Conservation (phyloP, 345 rosid species). For the Aethionema arabicum region DNA sequence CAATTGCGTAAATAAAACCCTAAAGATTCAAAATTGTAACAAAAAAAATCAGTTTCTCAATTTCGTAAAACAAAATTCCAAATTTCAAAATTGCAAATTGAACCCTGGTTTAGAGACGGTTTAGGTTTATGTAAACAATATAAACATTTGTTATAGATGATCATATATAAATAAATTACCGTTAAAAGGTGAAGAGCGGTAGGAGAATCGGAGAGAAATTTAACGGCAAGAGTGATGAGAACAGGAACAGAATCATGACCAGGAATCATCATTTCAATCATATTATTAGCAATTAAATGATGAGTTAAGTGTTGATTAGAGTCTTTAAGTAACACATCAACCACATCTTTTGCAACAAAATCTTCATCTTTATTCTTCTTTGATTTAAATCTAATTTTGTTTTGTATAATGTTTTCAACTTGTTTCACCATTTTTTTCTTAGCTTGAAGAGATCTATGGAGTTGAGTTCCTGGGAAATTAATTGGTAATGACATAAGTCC, state of each 20-base stretch:
- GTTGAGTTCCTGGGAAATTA: slow-evolving; percentile 86
- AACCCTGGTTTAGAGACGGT: too few species aligned
- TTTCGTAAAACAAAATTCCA: too few species aligned
- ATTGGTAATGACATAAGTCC: slow-evolving; percentile 95
- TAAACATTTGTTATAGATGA: too few species aligned
- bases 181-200: slow-evolving; percentile 66
- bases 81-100: too few species aligned
- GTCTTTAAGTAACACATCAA: slow-evolving; percentile 71
- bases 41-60: too few species aligned
- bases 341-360: slow-evolving; percentile 54
- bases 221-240: slow-evolving; percentile 83
- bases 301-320: slow-evolving; percentile 55
- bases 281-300: slow-evolving; percentile 75
- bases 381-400: slow-evolving; percentile 41
- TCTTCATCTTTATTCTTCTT: slow-evolving; percentile 31
- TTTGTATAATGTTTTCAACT: slow-evolving; percentile 52
- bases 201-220: slow-evolving; percentile 82
- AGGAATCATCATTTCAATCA: slow-evolving; percentile 99
- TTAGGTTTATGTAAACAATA: too few species aligned
- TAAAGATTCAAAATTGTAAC: too few species aligned
- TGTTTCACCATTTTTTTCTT: slow-evolving; percentile 84
- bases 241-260: slow-evolving; percentile 98
- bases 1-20: too few species aligned
- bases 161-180: slow-evolving; percentile 39
- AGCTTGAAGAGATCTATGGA: slow-evolving; percentile 88